Conservation (phyloP, 1,284 basidiomycete genomes). For the Ustilago loliicola region DNA sequence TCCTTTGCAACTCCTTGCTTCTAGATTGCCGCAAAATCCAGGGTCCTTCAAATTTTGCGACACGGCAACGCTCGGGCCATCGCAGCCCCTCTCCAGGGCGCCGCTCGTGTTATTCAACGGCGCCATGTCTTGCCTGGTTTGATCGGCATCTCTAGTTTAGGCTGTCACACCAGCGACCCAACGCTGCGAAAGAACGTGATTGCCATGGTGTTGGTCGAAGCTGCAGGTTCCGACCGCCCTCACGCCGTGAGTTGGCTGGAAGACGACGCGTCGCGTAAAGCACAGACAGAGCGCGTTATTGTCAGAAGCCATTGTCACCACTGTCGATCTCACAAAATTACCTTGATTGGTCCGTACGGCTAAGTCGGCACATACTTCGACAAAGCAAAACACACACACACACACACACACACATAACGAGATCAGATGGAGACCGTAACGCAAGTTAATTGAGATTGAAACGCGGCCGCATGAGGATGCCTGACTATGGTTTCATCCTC, state of each 20-base stretch:
- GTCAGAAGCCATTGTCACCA: not conserved
- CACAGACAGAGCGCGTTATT: not conserved
- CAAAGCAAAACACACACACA: not conserved
- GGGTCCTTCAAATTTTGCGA: constrained; percentile 5
- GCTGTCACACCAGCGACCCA: no score
- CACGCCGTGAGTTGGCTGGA: no score
- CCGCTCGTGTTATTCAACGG: not conserved
- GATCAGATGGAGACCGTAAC: not conserved
- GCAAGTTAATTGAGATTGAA: not conserved
- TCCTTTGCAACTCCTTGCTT: constrained; percentile 1
- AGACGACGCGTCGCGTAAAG: constrained; percentile 40
- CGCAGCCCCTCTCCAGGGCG: not conserved
- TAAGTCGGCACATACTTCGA: not conserved
- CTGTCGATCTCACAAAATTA: constrained; percentile 17
- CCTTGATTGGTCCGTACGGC: not conserved
- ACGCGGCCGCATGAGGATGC: not conserved
- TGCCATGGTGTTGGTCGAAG: no score
- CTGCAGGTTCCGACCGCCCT: no score
- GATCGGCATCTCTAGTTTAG: no score
- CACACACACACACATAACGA: not conserved
- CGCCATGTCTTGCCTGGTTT: not conserved
- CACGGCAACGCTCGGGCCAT: constrained; percentile 21
- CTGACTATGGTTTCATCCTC: constrained; percentile 83
- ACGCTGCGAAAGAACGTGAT: no score
- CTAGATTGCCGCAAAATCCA: not conserved